phyloP scores from a whole-genome alignment of 75 land plant species.

The Cryptomeria japonica region DNA sequence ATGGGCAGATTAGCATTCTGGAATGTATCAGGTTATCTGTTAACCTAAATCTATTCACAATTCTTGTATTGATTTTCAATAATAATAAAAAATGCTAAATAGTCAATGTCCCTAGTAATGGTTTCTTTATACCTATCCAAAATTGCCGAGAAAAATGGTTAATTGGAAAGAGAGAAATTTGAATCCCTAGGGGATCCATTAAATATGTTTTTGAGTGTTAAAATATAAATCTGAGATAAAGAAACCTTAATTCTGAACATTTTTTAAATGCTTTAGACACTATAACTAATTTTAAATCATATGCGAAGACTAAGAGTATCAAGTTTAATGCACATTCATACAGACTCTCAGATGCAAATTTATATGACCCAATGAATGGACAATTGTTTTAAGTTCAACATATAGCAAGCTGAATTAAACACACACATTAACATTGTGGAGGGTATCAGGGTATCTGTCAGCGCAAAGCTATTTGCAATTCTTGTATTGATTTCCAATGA shows the following conservation, averaged over 20 bases:
- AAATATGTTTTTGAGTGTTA: neutral
- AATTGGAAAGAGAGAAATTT: neutral
- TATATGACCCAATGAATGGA: neutral
- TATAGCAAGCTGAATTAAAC: too few species aligned
- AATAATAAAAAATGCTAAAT: neutral
- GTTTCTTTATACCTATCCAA: neutral
- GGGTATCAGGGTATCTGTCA: too few species aligned
- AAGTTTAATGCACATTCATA: neutral
- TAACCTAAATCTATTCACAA: neutral
- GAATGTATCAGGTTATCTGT: neutral
- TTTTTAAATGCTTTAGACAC: neutral
- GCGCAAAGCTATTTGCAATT: too few species aligned
- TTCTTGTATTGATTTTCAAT: neutral
- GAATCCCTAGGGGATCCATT: neutral
- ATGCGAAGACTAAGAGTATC: neutral
- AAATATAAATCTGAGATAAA: neutral
- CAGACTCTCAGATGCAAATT: neutral
- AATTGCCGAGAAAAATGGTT: neutral
- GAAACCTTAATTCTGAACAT: neutral
- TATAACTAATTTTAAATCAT: neutral
- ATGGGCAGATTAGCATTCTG: neutral
- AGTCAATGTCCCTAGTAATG: neutral
- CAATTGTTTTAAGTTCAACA: neutral
- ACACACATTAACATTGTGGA: too few species aligned
- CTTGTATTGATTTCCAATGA: too few species aligned